Evolutionary conservation across 2,329 filamentous ascomycete genomes (phyloP).

Genomic region (Xylariaceae sp.): DNA sequence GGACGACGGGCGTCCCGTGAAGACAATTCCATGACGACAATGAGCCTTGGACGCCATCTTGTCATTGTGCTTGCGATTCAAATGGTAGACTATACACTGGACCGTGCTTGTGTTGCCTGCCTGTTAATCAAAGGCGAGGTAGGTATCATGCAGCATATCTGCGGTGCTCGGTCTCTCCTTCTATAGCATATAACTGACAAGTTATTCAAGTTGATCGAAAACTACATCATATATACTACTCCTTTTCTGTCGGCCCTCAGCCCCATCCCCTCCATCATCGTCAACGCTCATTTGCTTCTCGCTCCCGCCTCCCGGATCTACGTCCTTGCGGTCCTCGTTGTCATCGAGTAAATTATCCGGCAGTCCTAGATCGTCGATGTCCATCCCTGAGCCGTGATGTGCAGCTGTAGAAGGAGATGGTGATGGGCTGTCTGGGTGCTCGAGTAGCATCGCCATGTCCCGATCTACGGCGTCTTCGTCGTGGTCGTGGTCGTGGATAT

Average conservation of each 20-base stretch:
- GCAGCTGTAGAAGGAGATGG: slow-evolving; percentile 1
- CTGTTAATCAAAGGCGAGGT: background rate
- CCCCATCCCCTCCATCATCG: background rate
- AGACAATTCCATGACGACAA: too few species aligned
- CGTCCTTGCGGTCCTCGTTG: background rate
- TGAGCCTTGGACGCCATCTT: too few species aligned
- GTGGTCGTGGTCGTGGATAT: slow-evolving; percentile 24
- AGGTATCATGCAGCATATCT: background rate
- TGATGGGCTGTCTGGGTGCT: slow-evolving; percentile 20
- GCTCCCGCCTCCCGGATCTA: background rate
- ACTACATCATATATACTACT: slow-evolving; percentile 31
- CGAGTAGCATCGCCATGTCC: slow-evolving; percentile 32
- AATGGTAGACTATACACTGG: background rate
- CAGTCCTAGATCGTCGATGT: slow-evolving; percentile 18
- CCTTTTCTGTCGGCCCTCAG: slow-evolving; percentile 11
- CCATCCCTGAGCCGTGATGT: slow-evolving; percentile 19
- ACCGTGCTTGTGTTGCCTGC: too few species aligned
- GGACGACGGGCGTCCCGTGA: background rate
- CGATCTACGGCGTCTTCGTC: slow-evolving; percentile 25
- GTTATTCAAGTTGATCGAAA: slow-evolving; percentile 14
- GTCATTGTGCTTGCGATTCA: too few species aligned
- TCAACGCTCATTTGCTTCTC: background rate
- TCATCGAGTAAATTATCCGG: background rate
- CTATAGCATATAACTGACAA: background rate
- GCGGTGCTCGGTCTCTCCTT: background rate